phyloP scores from a whole-genome alignment of 306 rosid species.

The Cucumis melo region DNA sequence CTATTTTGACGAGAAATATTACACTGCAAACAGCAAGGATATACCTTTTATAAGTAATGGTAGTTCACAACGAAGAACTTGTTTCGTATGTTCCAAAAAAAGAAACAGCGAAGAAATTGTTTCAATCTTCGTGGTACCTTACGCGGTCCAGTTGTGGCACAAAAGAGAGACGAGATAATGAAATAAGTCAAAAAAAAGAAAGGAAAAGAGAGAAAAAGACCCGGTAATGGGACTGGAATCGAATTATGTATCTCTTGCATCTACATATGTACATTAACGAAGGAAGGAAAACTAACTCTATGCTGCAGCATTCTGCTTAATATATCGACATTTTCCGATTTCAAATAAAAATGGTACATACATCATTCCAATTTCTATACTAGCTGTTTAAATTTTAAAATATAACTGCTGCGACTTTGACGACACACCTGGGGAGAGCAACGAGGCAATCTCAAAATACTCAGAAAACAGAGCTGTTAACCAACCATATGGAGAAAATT shows the following conservation, averaged over 20 bases:
- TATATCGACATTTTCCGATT: background rate
- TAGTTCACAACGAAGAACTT: background rate
- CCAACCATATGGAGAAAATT: background rate
- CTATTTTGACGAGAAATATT: background rate
- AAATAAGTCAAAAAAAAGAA: background rate
- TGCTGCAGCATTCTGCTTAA: background rate
- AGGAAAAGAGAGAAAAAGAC: background rate
- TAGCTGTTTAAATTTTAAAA: background rate
- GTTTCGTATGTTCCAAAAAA: background rate
- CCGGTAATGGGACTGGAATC: background rate
- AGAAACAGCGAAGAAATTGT: background rate
- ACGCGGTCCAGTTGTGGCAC: background rate
- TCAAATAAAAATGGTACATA: background rate
- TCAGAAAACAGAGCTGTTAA: constrained; percentile 1
- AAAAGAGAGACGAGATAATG: background rate
- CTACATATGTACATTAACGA: constrained; percentile 1
- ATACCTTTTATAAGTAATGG: background rate
- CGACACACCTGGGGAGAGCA: background rate
- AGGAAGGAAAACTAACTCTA: background rate
- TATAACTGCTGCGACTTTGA: background rate
- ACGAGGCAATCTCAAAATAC: background rate
- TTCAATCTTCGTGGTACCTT: background rate
- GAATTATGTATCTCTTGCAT: background rate
- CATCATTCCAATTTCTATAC: background rate
- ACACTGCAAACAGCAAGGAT: background rate